phyloP scores from a whole-genome alignment of 2,329 filamentous ascomycete species.

The Fusarium bulbicola region DNA sequence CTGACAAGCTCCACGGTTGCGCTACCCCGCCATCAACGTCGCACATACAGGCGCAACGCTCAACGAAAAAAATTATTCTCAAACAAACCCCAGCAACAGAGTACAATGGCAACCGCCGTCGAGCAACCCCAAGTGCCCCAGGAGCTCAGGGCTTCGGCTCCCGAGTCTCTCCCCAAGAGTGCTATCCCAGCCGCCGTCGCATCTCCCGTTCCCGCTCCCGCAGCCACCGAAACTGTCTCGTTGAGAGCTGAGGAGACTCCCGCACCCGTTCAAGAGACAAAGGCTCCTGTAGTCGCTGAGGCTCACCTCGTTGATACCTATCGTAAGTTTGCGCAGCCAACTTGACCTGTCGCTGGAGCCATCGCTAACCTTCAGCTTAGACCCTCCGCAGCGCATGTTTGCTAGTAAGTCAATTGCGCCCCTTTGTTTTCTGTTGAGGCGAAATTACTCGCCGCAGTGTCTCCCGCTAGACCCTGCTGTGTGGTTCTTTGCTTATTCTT shows the following conservation, averaged over 20 bases:
- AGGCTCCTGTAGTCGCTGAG: slow-evolving; percentile 73
- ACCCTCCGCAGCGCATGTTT: slow-evolving; percentile 73
- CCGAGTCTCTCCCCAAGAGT: slow-evolving; percentile 24
- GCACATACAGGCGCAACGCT: slow-evolving; percentile 31
- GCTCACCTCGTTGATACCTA: slow-evolving; percentile 81
- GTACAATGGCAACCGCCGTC: slow-evolving; percentile 40
- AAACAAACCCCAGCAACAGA: slow-evolving; percentile 20
- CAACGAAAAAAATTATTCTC: slow-evolving; percentile 29
- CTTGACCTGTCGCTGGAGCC: neutral
- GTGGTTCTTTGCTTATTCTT: slow-evolving; percentile 17
- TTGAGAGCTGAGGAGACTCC: slow-evolving; percentile 13
- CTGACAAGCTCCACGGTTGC: slow-evolving; percentile 41
- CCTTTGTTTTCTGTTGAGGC: slow-evolving; percentile 12
- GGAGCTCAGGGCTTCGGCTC: slow-evolving; percentile 20
- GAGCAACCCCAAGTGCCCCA: slow-evolving; percentile 35
- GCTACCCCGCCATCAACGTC: slow-evolving; percentile 42
- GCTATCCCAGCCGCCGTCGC: slow-evolving; percentile 22
- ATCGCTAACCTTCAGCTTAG: slow-evolving; percentile 49
- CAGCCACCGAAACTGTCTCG: slow-evolving; percentile 22
- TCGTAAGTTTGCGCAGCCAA: slow-evolving; percentile 56
- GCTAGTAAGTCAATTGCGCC: slow-evolving; percentile 61
- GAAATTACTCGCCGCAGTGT: slow-evolving; percentile 8
- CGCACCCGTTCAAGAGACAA: slow-evolving; percentile 38
- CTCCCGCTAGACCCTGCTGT: neutral
- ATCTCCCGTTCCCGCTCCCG: slow-evolving; percentile 24